phyloP scores from a whole-genome alignment of 2,329 filamentous ascomycete species.

The Penicillium polonicum region DNA sequence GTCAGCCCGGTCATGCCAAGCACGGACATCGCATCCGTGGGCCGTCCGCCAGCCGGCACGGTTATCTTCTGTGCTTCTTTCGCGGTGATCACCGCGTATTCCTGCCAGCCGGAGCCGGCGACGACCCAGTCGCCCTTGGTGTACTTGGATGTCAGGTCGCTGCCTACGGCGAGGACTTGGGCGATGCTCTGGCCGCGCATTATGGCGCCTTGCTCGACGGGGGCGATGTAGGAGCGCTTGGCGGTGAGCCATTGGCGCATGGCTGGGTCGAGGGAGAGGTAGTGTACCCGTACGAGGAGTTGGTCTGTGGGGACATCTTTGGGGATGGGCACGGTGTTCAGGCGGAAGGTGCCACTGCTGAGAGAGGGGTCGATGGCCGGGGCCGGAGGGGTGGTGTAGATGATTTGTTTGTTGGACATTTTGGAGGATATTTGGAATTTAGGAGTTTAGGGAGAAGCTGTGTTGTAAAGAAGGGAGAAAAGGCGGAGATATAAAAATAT shows the following conservation, averaged over 20 bases:
- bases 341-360: constrained; percentile 35
- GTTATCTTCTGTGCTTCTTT: constrained; percentile 49
- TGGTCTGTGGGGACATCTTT: constrained; percentile 51
- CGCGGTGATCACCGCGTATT: constrained; percentile 60
- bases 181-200: constrained; percentile 66
- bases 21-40: constrained; percentile 62
- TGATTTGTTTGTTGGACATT: constrained; percentile 37
- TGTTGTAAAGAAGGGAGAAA: not conserved
- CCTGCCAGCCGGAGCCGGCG: constrained; percentile 62
- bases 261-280: constrained; percentile 71
- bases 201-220: constrained; percentile 64
- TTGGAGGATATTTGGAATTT: constrained; percentile 1
- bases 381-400: constrained; percentile 36
- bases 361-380: constrained; percentile 40
- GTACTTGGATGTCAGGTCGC: constrained; percentile 34
- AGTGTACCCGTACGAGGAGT: constrained; percentile 60
- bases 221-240: constrained; percentile 63
- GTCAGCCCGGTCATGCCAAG: constrained; percentile 69
- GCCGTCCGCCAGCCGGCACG: constrained; percentile 47
- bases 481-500: not conserved
- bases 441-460: not conserved
- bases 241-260: constrained; percentile 70
- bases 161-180: constrained; percentile 59
- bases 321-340: constrained; percentile 29
- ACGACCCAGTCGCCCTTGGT: constrained; percentile 50